Evolutionary conservation across 345 rosid genomes (phyloP).

Genomic region (Citropsis articulata): DNA sequence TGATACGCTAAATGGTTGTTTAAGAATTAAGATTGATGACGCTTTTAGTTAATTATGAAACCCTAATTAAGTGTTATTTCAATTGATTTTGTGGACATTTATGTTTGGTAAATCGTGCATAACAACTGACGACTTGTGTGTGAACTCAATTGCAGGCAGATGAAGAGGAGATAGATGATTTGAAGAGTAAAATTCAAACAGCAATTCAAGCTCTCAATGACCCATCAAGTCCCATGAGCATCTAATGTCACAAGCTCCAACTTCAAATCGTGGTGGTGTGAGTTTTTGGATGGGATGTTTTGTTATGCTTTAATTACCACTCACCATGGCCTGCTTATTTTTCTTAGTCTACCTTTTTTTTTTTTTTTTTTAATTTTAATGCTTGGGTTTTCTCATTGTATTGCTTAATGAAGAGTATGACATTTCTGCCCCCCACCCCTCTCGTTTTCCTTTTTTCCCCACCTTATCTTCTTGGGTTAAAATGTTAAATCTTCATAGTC

Average conservation of each 20-base stretch:
- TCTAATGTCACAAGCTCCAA: conserved; percentile 14
- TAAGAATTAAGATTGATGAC: too few species aligned
- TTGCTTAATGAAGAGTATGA: background rate
- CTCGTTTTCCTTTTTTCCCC: too few species aligned
- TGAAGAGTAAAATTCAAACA: conserved; percentile 41
- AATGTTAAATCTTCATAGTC: too few species aligned
- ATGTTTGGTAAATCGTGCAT: background rate
- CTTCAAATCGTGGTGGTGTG: background rate
- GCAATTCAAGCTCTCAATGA: conserved; percentile 59
- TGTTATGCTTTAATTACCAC: background rate
- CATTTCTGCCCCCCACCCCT: too few species aligned
- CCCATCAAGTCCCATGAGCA: conserved; percentile 63
- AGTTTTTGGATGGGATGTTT: background rate
- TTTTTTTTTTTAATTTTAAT: background rate
- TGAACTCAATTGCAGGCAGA: conserved; percentile 43
- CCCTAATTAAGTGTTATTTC: too few species aligned
- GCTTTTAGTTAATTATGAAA: too few species aligned
- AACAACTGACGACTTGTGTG: background rate
- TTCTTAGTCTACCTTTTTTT: background rate
- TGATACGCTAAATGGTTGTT: too few species aligned
- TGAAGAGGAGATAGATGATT: conserved; percentile 47
- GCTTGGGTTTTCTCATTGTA: background rate
- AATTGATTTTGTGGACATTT: too few species aligned
- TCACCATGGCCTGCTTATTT: background rate
- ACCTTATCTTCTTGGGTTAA: too few species aligned